phyloP scores from a whole-genome alignment of 2,329 filamentous ascomycete genomes.

The Clonostachys byssicola region DNA sequence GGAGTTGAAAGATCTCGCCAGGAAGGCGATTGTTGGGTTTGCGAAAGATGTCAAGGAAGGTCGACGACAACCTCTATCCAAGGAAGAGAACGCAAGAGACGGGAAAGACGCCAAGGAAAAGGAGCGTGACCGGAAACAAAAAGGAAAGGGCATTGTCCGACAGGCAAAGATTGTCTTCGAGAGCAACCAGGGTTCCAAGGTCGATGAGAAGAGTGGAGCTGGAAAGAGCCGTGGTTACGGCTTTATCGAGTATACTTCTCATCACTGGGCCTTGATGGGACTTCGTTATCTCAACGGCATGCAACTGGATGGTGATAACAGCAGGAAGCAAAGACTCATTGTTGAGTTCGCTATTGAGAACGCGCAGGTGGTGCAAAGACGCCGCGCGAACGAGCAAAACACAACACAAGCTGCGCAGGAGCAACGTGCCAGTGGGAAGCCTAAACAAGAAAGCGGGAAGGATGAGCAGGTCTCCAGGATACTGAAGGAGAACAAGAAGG shows the following conservation, averaged over 20 bases:
- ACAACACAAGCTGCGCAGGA: conserved; percentile 13
- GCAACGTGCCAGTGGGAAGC: conserved; percentile 7
- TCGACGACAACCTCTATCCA: conserved; percentile 73
- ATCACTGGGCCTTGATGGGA: conserved; percentile 92
- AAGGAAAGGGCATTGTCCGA: conserved; percentile 81
- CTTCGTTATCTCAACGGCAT: conserved; percentile 89
- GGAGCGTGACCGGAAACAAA: conserved; percentile 73
- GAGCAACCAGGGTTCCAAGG: conserved; percentile 78
- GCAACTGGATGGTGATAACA: conserved; percentile 52
- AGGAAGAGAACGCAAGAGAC: conserved; percentile 80
- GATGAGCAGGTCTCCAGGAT: conserved; percentile 14
- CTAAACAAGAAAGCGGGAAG: conserved; percentile 9
- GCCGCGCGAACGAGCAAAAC: conserved; percentile 36
- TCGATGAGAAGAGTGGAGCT: conserved; percentile 70
- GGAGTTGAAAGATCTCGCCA: conserved; percentile 84
- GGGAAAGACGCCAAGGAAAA: conserved; percentile 76
- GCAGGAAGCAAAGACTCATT: conserved; percentile 84
- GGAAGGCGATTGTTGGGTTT: conserved; percentile 91
- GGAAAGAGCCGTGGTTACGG: conserved; percentile 90
- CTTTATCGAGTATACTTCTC: conserved; percentile 94
- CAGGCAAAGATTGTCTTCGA: conserved; percentile 97
- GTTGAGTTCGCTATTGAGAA: conserved; percentile 99
- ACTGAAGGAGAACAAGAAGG: conserved; percentile 13
- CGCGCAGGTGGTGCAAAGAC: conserved; percentile 84
- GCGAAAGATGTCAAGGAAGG: conserved; percentile 83